Base-by-base conservation (phyloP, 352 stramenopile genomes). In the Pythium utonaiense region DNA sequence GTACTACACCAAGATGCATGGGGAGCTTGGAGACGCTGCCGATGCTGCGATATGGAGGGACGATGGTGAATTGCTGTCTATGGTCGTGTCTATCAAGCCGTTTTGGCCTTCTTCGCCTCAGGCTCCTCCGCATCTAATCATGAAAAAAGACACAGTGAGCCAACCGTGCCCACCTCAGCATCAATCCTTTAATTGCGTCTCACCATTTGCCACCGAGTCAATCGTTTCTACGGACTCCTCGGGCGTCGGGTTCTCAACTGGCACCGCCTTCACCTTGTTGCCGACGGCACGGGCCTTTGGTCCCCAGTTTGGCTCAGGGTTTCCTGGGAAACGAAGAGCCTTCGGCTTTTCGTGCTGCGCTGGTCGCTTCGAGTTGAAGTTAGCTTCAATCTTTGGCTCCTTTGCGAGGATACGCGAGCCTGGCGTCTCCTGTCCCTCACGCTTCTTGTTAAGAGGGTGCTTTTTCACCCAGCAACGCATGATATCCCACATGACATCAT, bases 401-500 rank as follows among this genome's bases (percentile, higher is more conserved):
- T 88, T 89, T 12, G 85, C 72, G 21, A 97, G 60, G 69, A 98
- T 97, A 31, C 93, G 88, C 54, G 72, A 75, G 57, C 88, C 80
- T 3, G 90, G 63, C 22, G 83, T 83, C 59, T 95, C 79, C 55
- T 94, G 70, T 24, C 75, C 69, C 42, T 93, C 80, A 19, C 83
- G 84, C 65, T 97, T 96, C 69, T 93, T 93, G 63, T 88, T 88
- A 22, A 98, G 69, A 21, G 96, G 96, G 79, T 98, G 80, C 55
- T 97, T 87, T 70, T 98, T 96, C 13, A 96, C 93, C 93, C 95
- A 99, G 61, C 83, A 94, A 62, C 96, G 80, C 78, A 99, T 93
- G 57, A 99, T 93, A 74, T 99, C 97, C 96, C 97, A 99, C 49
- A 99, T 78, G 7, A 99, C 89, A 56, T 96, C 74, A 70, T 97